Evolutionary conservation across 768 basidiomycete species (phyloP), one percentile per base, ranked within the genome.

Genomic region (Aureoboletus auriporus): DNA sequence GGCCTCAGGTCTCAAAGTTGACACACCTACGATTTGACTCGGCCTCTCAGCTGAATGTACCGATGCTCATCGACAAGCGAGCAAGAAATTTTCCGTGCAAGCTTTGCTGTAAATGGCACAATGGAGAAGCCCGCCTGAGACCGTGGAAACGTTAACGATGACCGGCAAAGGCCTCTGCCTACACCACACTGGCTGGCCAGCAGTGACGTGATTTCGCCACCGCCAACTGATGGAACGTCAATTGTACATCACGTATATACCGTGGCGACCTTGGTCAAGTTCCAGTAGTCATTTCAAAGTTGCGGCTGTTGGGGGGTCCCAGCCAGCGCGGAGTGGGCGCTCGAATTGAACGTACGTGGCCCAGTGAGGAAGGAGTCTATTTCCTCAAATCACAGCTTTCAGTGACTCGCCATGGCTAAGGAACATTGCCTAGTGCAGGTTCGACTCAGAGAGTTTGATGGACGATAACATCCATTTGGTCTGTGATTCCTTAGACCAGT

Each of bases 301-400:
- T 23, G 20, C 20, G 20, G 20, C 20, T 23, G 20, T 23, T 2
- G 20, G 20, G 20, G 20, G 20, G 20, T 23, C 20, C 20, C 4
- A 23, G 20, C 20, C 20, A 23, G 20, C 20, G 20, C 2, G 29
- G 28, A n/a, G 6, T 13, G 12, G 7, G 14, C 14, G 23, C 26
- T n/a, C 42, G 6, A 14, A 35, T 54, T 39, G 36, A 31, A 16
- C 33, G 20, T 23, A 23, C 20, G 20, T 23, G 20, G 20, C 20
- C 20, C 20, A 23, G 14, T 16, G 30, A 26, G 12, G 39, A 33
- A 10, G 29, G 17, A 23, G 13, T 30, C 29, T 33, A 44, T 17
- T 16, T 39, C 20, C 14, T 20, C 20, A n/a, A 29, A 8, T 20
- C 44, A 50, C 38, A 45, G 46, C 52, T 44, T 51, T 36, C 42